Percentiles rank a stretch among this genome's conserved stretches.
These are phyloP conservation scores for Pseudocercospora vitis DNA, from an alignment of 2,329 filamentous ascomycete species.

Conservation along the genomic window DNA sequence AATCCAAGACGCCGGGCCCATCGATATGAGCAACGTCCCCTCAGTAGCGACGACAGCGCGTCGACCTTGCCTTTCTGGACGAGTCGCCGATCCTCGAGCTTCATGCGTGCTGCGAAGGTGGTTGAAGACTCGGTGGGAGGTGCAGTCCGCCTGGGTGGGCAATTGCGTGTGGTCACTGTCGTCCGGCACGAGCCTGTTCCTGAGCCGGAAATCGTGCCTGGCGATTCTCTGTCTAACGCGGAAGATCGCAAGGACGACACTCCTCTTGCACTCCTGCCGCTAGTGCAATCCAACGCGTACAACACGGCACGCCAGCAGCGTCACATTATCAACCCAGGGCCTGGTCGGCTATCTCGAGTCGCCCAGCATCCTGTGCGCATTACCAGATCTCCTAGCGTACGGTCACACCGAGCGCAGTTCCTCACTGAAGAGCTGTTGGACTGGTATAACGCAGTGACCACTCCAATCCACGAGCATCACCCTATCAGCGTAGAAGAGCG, in stretches of 20 bases:
- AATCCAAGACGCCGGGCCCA: neutral
- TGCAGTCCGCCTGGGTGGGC: neutral
- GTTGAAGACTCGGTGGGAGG: neutral
- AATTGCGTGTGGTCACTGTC: conserved; percentile 3
- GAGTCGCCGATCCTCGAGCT: neutral
- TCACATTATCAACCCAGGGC: neutral
- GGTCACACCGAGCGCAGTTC: neutral
- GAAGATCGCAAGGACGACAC: neutral
- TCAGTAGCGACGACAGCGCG: neutral
- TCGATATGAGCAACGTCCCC: neutral
- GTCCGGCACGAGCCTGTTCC: neutral
- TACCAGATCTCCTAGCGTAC: neutral
- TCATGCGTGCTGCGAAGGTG: neutral
- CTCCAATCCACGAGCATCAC: neutral
- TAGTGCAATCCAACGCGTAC: neutral
- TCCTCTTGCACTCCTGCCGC: neutral
- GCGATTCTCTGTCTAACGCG: neutral
- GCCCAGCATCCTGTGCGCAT: neutral
- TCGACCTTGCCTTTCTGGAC: neutral
- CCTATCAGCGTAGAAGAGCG: neutral
- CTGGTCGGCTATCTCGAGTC: neutral
- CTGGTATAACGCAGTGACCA: neutral
- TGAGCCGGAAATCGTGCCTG: neutral
- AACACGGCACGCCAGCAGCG: neutral
- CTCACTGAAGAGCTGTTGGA: neutral